phyloP scores from a whole-genome alignment of 352 stramenopile species.

The Peronospora tabacina region DNA sequence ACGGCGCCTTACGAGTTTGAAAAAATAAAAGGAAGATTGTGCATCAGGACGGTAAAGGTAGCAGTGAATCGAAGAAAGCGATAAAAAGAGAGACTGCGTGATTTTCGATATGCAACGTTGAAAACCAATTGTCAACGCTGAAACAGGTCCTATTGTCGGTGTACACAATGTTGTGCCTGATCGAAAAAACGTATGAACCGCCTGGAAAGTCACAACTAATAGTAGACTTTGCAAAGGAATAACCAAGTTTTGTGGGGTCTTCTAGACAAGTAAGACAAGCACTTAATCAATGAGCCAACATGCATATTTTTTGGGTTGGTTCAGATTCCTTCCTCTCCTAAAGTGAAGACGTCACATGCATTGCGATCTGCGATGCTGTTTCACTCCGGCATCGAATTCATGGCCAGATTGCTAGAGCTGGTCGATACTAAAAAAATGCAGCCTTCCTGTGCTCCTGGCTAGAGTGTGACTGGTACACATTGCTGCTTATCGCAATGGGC shows the following conservation, averaged over 20 bases:
- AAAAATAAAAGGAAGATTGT: no score
- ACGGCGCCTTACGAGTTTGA: constrained; percentile 2
- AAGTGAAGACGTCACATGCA: constrained; percentile 10
- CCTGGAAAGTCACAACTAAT: constrained; percentile 13
- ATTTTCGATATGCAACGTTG: constrained; percentile 12
- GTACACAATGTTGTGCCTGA: constrained; percentile 27
- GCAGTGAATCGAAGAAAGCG: not conserved
- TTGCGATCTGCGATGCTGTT: constrained; percentile 19
- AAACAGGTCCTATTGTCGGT: constrained; percentile 15
- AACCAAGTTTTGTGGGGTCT: constrained; percentile 8
- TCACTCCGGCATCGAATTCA: constrained; percentile 10
- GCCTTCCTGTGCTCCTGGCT: constrained; percentile 6
- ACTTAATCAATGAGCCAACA: constrained; percentile 1
- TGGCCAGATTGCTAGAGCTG: constrained; percentile 12
- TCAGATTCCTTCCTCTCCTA: constrained; percentile 1
- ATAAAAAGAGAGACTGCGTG: constrained; percentile 23
- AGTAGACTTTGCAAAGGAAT: not conserved
- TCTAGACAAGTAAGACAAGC: constrained; percentile 11
- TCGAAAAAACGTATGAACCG: constrained; percentile 25
- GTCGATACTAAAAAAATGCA: constrained; percentile 5
- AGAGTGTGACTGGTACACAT: constrained; percentile 7
- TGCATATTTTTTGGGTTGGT: constrained; percentile 10
- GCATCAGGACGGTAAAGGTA: not conserved
- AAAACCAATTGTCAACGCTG: not conserved
- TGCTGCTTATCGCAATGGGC: constrained; percentile 19